Evolutionary conservation across 2,329 filamentous ascomycete genomes (phyloP).

Genomic region (Endocalyx cinctus): DNA sequence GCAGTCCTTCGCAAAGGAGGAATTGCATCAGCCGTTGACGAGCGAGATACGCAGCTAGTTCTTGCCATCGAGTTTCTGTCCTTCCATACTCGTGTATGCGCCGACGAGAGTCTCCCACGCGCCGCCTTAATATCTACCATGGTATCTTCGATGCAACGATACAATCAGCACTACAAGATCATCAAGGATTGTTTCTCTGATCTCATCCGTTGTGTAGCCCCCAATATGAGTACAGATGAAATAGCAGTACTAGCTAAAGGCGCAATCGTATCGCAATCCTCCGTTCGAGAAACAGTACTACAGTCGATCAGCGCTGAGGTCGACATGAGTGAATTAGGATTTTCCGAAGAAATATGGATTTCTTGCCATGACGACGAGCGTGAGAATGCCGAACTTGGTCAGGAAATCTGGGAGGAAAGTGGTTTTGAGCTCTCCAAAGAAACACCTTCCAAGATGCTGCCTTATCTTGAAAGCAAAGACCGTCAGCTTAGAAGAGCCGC

Average conservation of each 20-base stretch:
- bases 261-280: slow-evolving; percentile 69
- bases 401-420: slow-evolving; percentile 94
- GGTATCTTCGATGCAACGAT: slow-evolving; percentile 78
- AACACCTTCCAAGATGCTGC: slow-evolving; percentile 63
- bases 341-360: slow-evolving; percentile 89
- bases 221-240: slow-evolving; percentile 71
- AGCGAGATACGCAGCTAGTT: slow-evolving; percentile 83
- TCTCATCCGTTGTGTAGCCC: slow-evolving; percentile 76
- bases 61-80: slow-evolving; percentile 83
- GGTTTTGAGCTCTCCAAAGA: slow-evolving; percentile 65
- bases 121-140: slow-evolving; percentile 67
- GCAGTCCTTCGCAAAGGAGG: slow-evolving; percentile 75
- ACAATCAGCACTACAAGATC: slow-evolving; percentile 89
- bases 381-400: slow-evolving; percentile 79
- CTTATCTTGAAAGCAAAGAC: slow-evolving; percentile 77
- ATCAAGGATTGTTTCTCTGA: slow-evolving; percentile 91
- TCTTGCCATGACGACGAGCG: slow-evolving; percentile 85
- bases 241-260: slow-evolving; percentile 73
- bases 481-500: slow-evolving; percentile 78
- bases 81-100: slow-evolving; percentile 79
- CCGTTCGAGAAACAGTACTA: slow-evolving; percentile 78
- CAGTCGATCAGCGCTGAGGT: slow-evolving; percentile 90
- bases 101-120: slow-evolving; percentile 71
- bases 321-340: slow-evolving; percentile 81
- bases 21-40: slow-evolving; percentile 67